These are phyloP conservation scores for Chlamydomonas eustigma DNA, from an alignment of 139 green algal species.

Conservation along the genomic window DNA sequence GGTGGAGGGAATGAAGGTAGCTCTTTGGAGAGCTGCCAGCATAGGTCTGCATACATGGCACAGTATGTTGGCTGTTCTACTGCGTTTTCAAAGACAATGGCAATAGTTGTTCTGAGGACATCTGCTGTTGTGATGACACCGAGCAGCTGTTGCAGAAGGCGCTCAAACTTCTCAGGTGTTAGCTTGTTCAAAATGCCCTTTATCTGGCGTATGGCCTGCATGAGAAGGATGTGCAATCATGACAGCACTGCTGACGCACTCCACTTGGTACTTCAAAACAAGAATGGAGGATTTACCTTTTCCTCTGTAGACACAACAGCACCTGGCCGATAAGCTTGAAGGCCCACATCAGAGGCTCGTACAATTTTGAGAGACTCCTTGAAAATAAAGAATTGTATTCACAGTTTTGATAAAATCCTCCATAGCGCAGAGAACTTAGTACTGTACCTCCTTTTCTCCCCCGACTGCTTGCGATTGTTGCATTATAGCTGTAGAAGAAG, in stretches of 20 bases:
- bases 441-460: neutral
- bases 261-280: too few relatives aligned
- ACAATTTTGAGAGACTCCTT: slow-evolving; percentile 49
- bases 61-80: slow-evolving; percentile 97
- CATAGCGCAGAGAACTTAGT: too few relatives aligned
- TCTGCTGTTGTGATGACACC: slow-evolving; percentile 66
- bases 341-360: slow-evolving; percentile 63
- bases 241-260: too few relatives aligned
- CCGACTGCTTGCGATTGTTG: neutral
- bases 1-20: slow-evolving; percentile 65
- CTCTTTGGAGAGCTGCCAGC: slow-evolving; percentile 45
- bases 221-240: too few relatives aligned
- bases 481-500: neutral
- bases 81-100: slow-evolving; percentile 95
- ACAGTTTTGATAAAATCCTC: neutral
- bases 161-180: slow-evolving; percentile 98
- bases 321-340: slow-evolving; percentile 62
- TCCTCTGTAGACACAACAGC: slow-evolving; percentile 28
- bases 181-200: slow-evolving; percentile 99
- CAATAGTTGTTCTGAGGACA: slow-evolving; percentile 73
- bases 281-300: too few relatives aligned
- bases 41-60: slow-evolving; percentile 78
- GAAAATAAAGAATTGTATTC: neutral
- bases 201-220: slow-evolving; percentile 80
- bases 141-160: slow-evolving; percentile 78